Evolutionary conservation across 2,329 filamentous ascomycete genomes (phyloP).

Genomic region (Sporothrix brunneoviolacea): DNA sequence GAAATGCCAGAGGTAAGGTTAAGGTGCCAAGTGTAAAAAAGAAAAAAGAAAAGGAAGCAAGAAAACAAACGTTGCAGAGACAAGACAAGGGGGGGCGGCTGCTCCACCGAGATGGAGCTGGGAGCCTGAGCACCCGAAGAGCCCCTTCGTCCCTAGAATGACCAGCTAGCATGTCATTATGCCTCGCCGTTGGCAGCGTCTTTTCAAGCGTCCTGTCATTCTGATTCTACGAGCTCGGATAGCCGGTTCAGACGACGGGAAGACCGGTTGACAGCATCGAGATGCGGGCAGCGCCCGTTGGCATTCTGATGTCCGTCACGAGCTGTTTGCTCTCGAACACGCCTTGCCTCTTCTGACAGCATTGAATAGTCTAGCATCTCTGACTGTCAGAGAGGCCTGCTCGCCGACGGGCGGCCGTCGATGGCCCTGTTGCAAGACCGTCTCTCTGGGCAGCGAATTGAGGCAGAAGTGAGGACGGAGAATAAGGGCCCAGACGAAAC

Average conservation of each 20-base stretch:
- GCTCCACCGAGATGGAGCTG: not conserved
- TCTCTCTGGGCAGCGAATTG: too few relatives aligned
- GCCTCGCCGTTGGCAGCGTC: not conserved
- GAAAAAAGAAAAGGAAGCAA: not conserved
- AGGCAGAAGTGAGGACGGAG: too few relatives aligned
- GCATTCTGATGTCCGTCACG: too few relatives aligned
- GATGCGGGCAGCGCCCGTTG: not conserved
- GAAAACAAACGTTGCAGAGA: not conserved
- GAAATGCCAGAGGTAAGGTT: slow-evolving; percentile 7
- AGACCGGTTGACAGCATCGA: not conserved
- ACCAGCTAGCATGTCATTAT: not conserved
- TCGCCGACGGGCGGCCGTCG: too few relatives aligned
- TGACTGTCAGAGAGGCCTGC: too few relatives aligned
- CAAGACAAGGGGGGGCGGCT: not conserved
- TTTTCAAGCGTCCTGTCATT: too few relatives aligned
- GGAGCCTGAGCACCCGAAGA: not conserved
- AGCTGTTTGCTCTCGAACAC: too few relatives aligned
- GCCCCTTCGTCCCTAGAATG: not conserved
- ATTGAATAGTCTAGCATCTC: not conserved
- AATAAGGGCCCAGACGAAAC: not conserved
- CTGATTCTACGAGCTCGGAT: not conserved
- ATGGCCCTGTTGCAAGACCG: too few relatives aligned
- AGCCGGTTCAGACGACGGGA: not conserved
- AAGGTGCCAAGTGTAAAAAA: not conserved
- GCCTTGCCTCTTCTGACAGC: too few relatives aligned